Evolutionary conservation across 352 stramenopile genomes (phyloP).

Genomic region (Blastocystis sp.): DNA sequence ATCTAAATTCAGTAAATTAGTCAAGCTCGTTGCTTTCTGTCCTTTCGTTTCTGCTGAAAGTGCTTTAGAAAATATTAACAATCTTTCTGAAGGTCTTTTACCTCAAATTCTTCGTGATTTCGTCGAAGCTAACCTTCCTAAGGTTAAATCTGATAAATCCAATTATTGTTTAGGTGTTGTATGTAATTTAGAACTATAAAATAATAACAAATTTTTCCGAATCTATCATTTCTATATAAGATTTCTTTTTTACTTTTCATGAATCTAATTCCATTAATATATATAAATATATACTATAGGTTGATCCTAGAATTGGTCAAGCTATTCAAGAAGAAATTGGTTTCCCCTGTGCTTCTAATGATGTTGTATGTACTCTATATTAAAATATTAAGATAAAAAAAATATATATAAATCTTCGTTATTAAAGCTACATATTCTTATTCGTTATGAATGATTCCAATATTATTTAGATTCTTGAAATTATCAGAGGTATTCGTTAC

Average conservation of each 20-base stretch:
- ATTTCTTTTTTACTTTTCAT: too few relatives aligned
- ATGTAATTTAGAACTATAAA: slow-evolving; percentile 1
- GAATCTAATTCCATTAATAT: slow-evolving; percentile 48
- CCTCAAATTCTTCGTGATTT: slow-evolving; percentile 84
- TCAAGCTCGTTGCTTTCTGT: slow-evolving; percentile 94
- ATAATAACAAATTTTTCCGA: neutral
- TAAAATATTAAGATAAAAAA: neutral
- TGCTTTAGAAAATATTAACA: slow-evolving; percentile 96
- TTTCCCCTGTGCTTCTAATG: slow-evolving; percentile 81
- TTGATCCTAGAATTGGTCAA: slow-evolving; percentile 74
- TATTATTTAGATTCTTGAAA: slow-evolving; percentile 56
- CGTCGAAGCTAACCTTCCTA: slow-evolving; percentile 96
- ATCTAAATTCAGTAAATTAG: slow-evolving; percentile 71
- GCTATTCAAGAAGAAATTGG: slow-evolving; percentile 77
- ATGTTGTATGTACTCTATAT: slow-evolving; percentile 59
- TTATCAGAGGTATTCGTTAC: slow-evolving; percentile 77
- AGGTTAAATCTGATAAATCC: slow-evolving; percentile 71
- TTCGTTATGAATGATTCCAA: too few relatives aligned
- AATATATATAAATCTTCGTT: neutral
- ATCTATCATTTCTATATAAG: too few relatives aligned
- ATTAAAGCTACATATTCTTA: too few relatives aligned
- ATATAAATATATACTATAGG: slow-evolving; percentile 43
- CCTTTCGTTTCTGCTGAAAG: slow-evolving; percentile 95
- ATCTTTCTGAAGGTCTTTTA: slow-evolving; percentile 72
- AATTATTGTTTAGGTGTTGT: slow-evolving; percentile 64